Evolutionary conservation across 78 protist species (phyloP).

Genomic region (Bigelowiella natans): DNA sequence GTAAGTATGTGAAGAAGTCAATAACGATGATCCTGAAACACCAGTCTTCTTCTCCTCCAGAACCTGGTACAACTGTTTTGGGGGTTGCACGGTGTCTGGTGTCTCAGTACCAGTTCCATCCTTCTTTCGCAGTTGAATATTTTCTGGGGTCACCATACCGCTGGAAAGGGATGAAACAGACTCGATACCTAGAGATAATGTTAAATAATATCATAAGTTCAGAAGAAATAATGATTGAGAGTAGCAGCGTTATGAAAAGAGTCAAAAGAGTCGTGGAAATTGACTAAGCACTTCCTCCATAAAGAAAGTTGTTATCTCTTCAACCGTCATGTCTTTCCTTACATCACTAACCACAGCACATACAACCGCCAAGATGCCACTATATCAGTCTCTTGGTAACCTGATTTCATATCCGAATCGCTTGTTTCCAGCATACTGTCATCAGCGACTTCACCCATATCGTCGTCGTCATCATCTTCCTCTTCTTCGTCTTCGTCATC

Average conservation of each 20-base stretch:
- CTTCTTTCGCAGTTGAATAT: neutral
- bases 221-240: too few species aligned
- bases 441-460: neutral
- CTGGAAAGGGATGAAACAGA: neutral
- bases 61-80: neutral
- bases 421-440: neutral
- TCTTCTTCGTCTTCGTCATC: slow-evolving; percentile 50
- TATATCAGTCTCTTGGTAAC: neutral
- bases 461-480: neutral
- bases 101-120: slow-evolving; percentile 8
- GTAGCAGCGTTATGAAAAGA: too few species aligned
- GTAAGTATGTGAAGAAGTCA: slow-evolving; percentile 17
- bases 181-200: too few species aligned
- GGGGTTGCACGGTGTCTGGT: neutral
- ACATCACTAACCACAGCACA: too few species aligned
- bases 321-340: too few species aligned
- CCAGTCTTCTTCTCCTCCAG: slow-evolving; percentile 6
- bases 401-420: neutral
- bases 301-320: too few species aligned
- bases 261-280: too few species aligned
- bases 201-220: too few species aligned
- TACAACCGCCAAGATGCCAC: neutral
- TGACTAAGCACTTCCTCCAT: too few species aligned
- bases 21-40: neutral
- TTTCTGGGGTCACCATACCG: slow-evolving; percentile 1